Base-by-base conservation (phyloP, 345 rosid species). In the Odontarrhena argentea region DNA sequence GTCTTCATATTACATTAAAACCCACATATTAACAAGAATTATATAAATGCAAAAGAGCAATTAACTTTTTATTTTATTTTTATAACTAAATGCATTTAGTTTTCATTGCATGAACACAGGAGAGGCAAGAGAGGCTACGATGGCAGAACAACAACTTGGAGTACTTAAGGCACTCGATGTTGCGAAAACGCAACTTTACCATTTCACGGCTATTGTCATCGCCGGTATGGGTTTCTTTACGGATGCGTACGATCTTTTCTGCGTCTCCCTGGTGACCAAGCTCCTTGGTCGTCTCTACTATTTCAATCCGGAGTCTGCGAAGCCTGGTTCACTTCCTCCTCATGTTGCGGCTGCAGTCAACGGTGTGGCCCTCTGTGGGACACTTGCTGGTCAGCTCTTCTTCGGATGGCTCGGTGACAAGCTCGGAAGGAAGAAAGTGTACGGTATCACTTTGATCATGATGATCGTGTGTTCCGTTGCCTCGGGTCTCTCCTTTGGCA, bases 201-300 rank as follows among this genome's bases (percentile, higher is more conserved):
- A 82, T 74, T 87, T 87, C 68, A 87, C 85, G 1, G 85, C 90
- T 6, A 82, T 85, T 26, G 79, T 85, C 8, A 82, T 87, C 36
- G 88, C 94, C 35, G 88, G 94, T 2, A 87, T 87, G 90, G 90
- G 94, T 1, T 87, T 87, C 67, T 87, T 87, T 79, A 85, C 90
- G 0, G 87, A 85, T 49, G 84, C 95, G 0, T 84, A 87, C 52
- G 91, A 87, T 57, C 86, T 87, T 0, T 85, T 87, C n/a, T 87
- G 88, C 45, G 80, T 87, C 4, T 85, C 94, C 12, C 65, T 83
- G 0, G 90, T 83, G 46, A 85, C 87, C 42, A 87, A 87, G 61
- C 65, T 85, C 52, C 83, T 83, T 10, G 90, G 90, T 2, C 81
- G 88, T 50, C 60, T 85, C 6, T 87, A 87, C 71, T 87, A 87